A percentile compares a stretch with the other conserved stretches of the same genome.
Conservation (phyloP, 2,329 filamentous ascomycete species). For the Diplocarpon rosae region DNA sequence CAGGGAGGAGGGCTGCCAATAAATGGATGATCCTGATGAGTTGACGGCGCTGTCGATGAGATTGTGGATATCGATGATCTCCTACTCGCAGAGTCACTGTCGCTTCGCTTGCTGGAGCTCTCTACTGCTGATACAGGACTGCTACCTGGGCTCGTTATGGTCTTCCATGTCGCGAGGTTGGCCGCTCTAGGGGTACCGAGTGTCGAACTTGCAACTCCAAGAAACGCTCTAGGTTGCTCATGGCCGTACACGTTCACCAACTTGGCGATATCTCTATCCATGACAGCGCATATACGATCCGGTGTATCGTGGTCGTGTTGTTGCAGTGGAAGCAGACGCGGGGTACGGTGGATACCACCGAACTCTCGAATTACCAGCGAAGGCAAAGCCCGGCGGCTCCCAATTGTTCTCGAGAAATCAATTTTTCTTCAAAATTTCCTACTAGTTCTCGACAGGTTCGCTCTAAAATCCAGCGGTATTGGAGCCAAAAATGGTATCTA, state of each 20-base stretch:
- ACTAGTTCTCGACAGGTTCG: no score
- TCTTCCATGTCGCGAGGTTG: neutral
- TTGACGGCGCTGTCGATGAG: slow-evolving; percentile 1
- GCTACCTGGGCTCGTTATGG: neutral
- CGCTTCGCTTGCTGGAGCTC: neutral
- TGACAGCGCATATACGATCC: neutral
- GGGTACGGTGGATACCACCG: no score
- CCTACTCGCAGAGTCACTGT: neutral
- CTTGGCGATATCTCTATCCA: neutral
- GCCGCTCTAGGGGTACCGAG: neutral
- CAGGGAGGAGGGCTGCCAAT: neutral
- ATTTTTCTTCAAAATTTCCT: no score
- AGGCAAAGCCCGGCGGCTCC: no score
- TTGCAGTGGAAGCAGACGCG: no score
- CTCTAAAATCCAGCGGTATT: no score
- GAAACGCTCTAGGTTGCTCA: neutral
- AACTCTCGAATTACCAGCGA: no score
- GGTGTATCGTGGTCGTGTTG: neutral
- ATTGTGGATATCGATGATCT: neutral
- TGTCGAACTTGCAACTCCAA: neutral
- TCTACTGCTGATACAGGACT: neutral
- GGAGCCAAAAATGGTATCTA: no score
- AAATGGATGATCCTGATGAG: neutral
- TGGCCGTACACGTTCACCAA: neutral
- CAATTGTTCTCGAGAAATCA: no score